Conservation (phyloP, 768 basidiomycete species). For the Trametes maxima region DNA sequence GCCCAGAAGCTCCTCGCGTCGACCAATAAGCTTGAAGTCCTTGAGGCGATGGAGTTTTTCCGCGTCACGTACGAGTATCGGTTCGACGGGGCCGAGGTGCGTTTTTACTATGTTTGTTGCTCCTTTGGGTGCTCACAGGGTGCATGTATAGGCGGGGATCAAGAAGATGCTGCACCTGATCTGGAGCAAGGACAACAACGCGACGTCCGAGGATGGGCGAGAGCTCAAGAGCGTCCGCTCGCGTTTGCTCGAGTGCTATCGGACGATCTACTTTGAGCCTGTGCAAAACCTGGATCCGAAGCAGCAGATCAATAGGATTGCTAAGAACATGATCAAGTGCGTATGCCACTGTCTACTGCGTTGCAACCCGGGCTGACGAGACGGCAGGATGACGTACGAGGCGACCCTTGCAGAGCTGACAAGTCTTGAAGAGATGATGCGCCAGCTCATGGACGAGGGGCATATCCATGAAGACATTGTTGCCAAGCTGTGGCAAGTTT, state of each 20-base stretch:
- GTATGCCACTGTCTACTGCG: conserved; percentile 26
- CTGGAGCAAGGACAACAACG: conserved; percentile 92
- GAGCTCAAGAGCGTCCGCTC: conserved; percentile 89
- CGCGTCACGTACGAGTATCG: conserved; percentile 78
- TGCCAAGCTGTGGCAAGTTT: conserved; percentile 93
- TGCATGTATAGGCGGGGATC: conserved; percentile 66
- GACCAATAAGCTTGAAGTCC: conserved; percentile 80
- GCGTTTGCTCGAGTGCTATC: conserved; percentile 86
- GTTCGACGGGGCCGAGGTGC: conserved; percentile 74
- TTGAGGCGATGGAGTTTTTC: conserved; percentile 91
- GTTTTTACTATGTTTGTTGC: conserved; percentile 17
- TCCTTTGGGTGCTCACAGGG: not conserved
- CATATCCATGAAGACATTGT: conserved; percentile 85
- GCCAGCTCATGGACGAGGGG: conserved; percentile 91
- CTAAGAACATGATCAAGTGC: conserved; percentile 97
- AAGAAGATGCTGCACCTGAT: conserved; percentile 97
- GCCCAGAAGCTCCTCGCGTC: conserved; percentile 82
- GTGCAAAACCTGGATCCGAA: conserved; percentile 74
- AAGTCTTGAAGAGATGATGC: conserved; percentile 94
- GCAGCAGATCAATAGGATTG: conserved; percentile 86
- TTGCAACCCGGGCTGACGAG: not conserved
- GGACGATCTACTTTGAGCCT: conserved; percentile 85
- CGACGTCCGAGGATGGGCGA: conserved; percentile 69
- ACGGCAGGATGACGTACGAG: conserved; percentile 78
- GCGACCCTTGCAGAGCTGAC: conserved; percentile 95